Evolutionary conservation across 441 rosid species (phyloP).

Genomic region (Aquilaria agallochum): DNA sequence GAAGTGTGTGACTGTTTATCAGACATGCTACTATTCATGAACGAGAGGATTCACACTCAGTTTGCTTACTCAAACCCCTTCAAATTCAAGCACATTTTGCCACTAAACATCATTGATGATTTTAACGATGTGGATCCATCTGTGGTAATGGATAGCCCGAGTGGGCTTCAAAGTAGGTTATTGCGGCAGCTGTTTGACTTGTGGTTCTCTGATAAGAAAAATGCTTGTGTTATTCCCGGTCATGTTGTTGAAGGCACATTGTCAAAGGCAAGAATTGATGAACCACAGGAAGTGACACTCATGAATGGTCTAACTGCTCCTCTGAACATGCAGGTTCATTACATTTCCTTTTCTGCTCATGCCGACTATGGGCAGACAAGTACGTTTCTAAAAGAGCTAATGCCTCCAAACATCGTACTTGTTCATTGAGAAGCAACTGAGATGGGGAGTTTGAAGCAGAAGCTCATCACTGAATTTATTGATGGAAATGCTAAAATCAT

Average conservation of each 20-base stretch:
- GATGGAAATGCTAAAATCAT: slow-evolving; percentile 77
- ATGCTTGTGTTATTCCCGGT: slow-evolving; percentile 80
- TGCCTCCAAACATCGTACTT: slow-evolving; percentile 91
- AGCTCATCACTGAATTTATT: slow-evolving; percentile 66
- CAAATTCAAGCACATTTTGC: slow-evolving; percentile 79
- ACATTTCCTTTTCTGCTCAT: slow-evolving; percentile 90
- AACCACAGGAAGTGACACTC: slow-evolving; percentile 89
- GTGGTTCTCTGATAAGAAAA: slow-evolving; percentile 90
- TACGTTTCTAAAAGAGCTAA: slow-evolving; percentile 78
- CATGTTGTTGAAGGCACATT: slow-evolving; percentile 76
- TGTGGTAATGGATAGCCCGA: slow-evolving; percentile 92
- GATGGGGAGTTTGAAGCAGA: slow-evolving; percentile 91
- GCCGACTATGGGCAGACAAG: slow-evolving; percentile 95
- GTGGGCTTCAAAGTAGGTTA: slow-evolving; percentile 87
- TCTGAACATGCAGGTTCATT: slow-evolving; percentile 85
- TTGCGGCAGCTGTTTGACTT: slow-evolving; percentile 81
- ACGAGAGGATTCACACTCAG: slow-evolving; percentile 83
- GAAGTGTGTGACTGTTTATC: slow-evolving; percentile 88
- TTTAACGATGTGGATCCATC: slow-evolving; percentile 83
- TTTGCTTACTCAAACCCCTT: slow-evolving; percentile 89
- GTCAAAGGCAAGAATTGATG: slow-evolving; percentile 75
- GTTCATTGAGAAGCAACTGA: slow-evolving; percentile 92
- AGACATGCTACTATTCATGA: slow-evolving; percentile 89
- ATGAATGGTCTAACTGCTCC: slow-evolving; percentile 91
- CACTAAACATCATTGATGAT: slow-evolving; percentile 74